Evolutionary conservation across 768 basidiomycete genomes (phyloP).

Genomic region (Gloeophyllum trabeum): DNA sequence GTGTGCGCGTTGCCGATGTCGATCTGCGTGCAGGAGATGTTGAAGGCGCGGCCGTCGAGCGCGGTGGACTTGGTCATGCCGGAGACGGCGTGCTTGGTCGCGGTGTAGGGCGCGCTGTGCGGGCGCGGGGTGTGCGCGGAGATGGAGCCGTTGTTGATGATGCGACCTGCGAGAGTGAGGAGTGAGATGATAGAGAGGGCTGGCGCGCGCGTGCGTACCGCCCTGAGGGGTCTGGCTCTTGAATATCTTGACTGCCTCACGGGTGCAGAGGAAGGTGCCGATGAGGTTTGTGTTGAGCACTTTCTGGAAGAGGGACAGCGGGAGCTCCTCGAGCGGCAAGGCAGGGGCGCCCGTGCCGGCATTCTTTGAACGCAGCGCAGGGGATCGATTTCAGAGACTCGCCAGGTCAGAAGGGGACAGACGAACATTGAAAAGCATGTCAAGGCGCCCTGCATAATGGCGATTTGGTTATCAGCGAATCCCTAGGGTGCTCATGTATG

Average conservation of each 20-base stretch:
- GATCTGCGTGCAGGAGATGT: constrained; percentile 72
- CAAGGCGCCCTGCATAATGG: constrained; percentile 39
- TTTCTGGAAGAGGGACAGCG: constrained; percentile 48
- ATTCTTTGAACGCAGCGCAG: constrained; percentile 43
- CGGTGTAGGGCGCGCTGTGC: constrained; percentile 51
- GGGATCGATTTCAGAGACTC: not conserved
- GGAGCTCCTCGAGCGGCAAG: constrained; percentile 45
- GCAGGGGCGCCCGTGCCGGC: constrained; percentile 49
- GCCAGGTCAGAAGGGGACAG: not conserved
- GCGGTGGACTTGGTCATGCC: constrained; percentile 70
- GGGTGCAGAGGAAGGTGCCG: constrained; percentile 66
- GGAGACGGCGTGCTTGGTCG: constrained; percentile 70
- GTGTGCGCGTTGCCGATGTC: constrained; percentile 79
- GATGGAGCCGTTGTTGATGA: constrained; percentile 83
- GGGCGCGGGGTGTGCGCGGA: constrained; percentile 65
- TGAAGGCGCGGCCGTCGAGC: constrained; percentile 63
- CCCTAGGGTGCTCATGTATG: not conserved
- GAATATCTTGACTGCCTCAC: constrained; percentile 65
- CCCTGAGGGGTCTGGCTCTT: constrained; percentile 64
- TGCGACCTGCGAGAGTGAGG: constrained; percentile 33
- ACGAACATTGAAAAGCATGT: constrained; percentile 73
- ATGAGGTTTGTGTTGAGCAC: constrained; percentile 65
- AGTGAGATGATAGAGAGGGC: not conserved
- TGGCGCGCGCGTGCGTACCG: constrained; percentile 27
- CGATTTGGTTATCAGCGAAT: not conserved